Conservation (phyloP, 108 stramenopile species). For the Bacterosira constricta region DNA sequence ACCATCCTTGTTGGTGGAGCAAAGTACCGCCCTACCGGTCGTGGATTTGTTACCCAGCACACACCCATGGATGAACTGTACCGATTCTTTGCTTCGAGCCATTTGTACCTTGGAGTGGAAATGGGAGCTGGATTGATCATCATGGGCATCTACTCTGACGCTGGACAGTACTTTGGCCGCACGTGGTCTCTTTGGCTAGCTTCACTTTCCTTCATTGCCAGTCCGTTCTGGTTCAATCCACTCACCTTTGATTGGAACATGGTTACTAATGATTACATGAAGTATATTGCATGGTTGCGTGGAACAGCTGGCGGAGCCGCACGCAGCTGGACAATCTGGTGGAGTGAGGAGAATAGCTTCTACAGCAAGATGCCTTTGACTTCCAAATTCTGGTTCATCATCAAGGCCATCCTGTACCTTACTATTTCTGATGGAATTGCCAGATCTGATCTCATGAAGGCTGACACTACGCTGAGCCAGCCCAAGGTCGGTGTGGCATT, state of each 20-base stretch:
- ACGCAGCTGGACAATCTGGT: constrained; percentile 96
- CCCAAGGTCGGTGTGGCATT: constrained; percentile 62
- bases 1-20: constrained; percentile 98
- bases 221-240: constrained; percentile 99
- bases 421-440: constrained; percentile 88
- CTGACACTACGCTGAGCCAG: constrained; percentile 75
- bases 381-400: constrained; percentile 81
- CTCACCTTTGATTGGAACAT: constrained; percentile 96
- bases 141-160: constrained; percentile 85
- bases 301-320: constrained; percentile 79
- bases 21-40: constrained; percentile 97
- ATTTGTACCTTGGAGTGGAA: constrained; percentile 97
- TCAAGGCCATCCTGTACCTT: constrained; percentile 83
- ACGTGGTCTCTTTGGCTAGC: constrained; percentile 99
- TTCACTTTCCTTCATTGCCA: constrained; percentile 92
- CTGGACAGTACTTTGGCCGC: constrained; percentile 93
- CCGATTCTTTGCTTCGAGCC: constrained; percentile 96
- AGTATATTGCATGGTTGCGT: constrained; percentile 90
- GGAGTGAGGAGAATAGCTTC: constrained; percentile 91
- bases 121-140: constrained; percentile 89
- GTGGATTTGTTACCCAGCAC: constrained; percentile 98
- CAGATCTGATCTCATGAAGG: constrained; percentile 71
- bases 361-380: constrained; percentile 77
- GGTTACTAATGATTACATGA: constrained; percentile 80
- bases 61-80: constrained; percentile 94